These are phyloP conservation scores for Rutstroemia sp. DNA, from an alignment of 2,329 filamentous ascomycete genomes.

Conservation along the genomic window DNA sequence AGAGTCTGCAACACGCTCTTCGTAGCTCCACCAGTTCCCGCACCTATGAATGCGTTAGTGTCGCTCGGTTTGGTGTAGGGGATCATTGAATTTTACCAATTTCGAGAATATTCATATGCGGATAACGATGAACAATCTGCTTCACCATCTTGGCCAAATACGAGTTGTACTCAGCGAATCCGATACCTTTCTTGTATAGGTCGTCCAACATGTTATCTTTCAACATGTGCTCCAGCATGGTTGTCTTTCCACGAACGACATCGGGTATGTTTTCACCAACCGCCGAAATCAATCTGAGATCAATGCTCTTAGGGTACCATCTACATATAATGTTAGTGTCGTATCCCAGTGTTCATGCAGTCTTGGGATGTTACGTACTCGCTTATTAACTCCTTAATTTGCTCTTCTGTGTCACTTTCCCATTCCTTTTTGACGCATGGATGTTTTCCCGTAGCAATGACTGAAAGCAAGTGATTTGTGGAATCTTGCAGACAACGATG, in stretches of 20 bases:
- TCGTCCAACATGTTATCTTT: constrained; percentile 14
- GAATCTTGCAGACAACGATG: not conserved
- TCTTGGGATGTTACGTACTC: too few relatives aligned
- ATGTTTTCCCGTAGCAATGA: not conserved
- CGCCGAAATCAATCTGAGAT: constrained; percentile 13
- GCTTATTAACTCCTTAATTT: not conserved
- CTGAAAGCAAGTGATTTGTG: not conserved
- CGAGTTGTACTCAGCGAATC: not conserved
- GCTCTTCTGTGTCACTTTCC: not conserved
- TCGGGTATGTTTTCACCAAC: constrained; percentile 16
- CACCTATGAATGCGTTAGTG: constrained; percentile 16
- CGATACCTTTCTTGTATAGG: constrained; percentile 16
- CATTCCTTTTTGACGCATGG: not conserved
- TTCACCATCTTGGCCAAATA: constrained; percentile 5
- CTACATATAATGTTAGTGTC: not conserved
- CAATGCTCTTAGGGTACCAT: constrained; percentile 5
- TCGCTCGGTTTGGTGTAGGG: too few relatives aligned
- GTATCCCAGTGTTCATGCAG: not conserved
- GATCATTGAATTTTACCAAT: not conserved
- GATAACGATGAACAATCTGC: not conserved
- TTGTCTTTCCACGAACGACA: constrained; percentile 15
- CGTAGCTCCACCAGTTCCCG: constrained; percentile 22
- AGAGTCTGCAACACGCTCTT: constrained; percentile 8
- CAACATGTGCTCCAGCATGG: constrained; percentile 18
- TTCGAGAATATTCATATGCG: not conserved